A percentile compares a stretch with the other conserved stretches of the same genome.
These are phyloP conservation scores for Grammothele lineata DNA, from an alignment of 768 basidiomycete genomes.

Conservation along the genomic window DNA sequence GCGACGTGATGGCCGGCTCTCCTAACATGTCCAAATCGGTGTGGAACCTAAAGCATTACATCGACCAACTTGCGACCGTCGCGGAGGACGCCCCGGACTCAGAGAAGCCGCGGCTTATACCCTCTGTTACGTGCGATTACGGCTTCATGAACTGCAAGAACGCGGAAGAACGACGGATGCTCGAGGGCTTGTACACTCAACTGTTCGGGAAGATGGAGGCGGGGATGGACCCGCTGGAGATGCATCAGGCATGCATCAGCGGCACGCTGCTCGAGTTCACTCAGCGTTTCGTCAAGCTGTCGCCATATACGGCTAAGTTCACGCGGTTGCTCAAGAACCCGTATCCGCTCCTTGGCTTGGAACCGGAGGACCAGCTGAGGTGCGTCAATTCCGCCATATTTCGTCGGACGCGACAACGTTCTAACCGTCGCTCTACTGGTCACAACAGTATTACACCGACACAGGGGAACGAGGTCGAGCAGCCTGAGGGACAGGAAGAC, in stretches of 20 bases:
- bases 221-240: conserved; percentile 26
- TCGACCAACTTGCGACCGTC: conserved; percentile 1
- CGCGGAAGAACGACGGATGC: conserved; percentile 20
- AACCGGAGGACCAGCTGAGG: no score
- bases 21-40: conserved; percentile 26
- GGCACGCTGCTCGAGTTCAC: conserved; percentile 30
- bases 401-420: no score
- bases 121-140: conserved; percentile 27
- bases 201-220: conserved; percentile 23
- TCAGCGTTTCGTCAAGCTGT: conserved; percentile 18
- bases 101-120: not conserved
- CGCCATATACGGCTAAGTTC: conserved; percentile 17
- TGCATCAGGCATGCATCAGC: conserved; percentile 33
- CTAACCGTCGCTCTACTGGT: no score
- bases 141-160: conserved; percentile 33
- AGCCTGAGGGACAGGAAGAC: no score
- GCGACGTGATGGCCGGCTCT: conserved; percentile 23
- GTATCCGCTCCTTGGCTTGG: conserved; percentile 23
- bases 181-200: conserved; percentile 31
- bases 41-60: conserved; percentile 34
- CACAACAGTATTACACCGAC: no score
- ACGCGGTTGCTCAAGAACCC: conserved; percentile 28
- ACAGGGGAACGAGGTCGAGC: no score
- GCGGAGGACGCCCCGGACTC: not conserved
- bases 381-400: no score